These are phyloP conservation scores for Pleurotus sapidus DNA, from an alignment of 768 basidiomycete genomes.

Conservation along the genomic window DNA sequence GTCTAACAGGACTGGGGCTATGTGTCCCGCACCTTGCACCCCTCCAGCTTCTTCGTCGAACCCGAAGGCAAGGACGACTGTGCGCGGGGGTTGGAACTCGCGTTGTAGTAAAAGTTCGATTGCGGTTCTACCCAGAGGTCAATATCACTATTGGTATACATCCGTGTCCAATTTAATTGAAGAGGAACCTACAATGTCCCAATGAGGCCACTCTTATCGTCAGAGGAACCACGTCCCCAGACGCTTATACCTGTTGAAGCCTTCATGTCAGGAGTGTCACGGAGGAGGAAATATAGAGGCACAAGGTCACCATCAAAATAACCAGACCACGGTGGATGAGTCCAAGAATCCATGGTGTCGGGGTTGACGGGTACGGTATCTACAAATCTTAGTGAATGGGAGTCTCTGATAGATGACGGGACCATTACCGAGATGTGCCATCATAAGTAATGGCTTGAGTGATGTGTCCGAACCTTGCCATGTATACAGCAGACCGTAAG, in stretches of 20 bases:
- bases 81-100: conserved; percentile 62
- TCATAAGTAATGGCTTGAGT: conserved; percentile 66
- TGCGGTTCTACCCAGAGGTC: conserved; percentile 32
- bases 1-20: conserved; percentile 46
- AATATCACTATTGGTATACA: no score
- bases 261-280: not conserved
- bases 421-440: conserved; percentile 57
- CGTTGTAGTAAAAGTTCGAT: conserved; percentile 62
- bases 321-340: conserved; percentile 57
- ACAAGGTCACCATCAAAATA: conserved; percentile 42
- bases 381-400: conserved; percentile 15
- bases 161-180: no score
- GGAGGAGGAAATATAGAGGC: not conserved
- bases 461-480: conserved; percentile 63
- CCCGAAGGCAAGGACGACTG: conserved; percentile 61
- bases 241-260: conserved; percentile 44
- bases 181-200: conserved; percentile 50
- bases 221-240: conserved; percentile 74
- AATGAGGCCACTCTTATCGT: conserved; percentile 74
- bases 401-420: not conserved
- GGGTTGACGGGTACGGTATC: conserved; percentile 65
- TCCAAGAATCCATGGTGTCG: conserved; percentile 47
- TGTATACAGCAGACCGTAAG: conserved; percentile 69
- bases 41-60: conserved; percentile 77
- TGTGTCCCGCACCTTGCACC: conserved; percentile 49